Conservation (phyloP, 106 monocot species). For the Dioscorea dumetorum region DNA sequence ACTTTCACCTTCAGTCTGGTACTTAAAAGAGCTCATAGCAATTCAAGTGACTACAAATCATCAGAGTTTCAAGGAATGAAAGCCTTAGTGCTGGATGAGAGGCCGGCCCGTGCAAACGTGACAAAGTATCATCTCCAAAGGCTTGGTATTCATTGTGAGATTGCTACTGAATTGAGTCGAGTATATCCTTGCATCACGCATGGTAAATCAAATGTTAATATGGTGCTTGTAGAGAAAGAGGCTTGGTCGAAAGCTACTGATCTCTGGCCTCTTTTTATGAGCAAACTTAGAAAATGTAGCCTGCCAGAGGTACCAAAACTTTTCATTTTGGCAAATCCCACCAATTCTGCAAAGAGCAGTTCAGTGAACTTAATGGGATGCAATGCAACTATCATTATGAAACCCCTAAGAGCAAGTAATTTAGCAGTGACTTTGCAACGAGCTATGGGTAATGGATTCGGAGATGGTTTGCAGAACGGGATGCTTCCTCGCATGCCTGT, state of each 20-base stretch:
- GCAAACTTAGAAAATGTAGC: constrained; percentile 18
- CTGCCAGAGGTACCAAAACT: constrained; percentile 48
- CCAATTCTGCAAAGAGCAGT: constrained; percentile 33
- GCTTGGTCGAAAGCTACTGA: constrained; percentile 41
- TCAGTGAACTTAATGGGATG: constrained; percentile 23
- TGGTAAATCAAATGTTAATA: constrained; percentile 20
- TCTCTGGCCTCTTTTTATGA: constrained; percentile 40
- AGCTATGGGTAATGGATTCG: constrained; percentile 51
- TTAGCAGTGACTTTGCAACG: constrained; percentile 57
- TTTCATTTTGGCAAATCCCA: constrained; percentile 70
- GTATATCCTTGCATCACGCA: constrained; percentile 33
- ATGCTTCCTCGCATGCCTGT: constrained; percentile 39
- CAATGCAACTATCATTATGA: constrained; percentile 55
- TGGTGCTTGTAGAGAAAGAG: constrained; percentile 80
- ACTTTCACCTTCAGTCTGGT: constrained; percentile 87
- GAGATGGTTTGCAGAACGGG: constrained; percentile 39
- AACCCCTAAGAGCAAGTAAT: constrained; percentile 86
- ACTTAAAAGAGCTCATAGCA: constrained; percentile 28
- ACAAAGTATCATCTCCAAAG: constrained; percentile 81
- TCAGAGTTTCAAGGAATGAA: constrained; percentile 72
- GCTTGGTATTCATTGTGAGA: constrained; percentile 56
- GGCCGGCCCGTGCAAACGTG: constrained; percentile 58
- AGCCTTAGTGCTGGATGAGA: constrained; percentile 80
- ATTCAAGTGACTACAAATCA: constrained; percentile 39
- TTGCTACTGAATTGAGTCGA: constrained; percentile 24